Percentiles rank a stretch among this genome's conserved stretches.
Evolutionary conservation across 169 alveolate genomes (phyloP).

Genomic region (Eimeria falciformis): DNA sequence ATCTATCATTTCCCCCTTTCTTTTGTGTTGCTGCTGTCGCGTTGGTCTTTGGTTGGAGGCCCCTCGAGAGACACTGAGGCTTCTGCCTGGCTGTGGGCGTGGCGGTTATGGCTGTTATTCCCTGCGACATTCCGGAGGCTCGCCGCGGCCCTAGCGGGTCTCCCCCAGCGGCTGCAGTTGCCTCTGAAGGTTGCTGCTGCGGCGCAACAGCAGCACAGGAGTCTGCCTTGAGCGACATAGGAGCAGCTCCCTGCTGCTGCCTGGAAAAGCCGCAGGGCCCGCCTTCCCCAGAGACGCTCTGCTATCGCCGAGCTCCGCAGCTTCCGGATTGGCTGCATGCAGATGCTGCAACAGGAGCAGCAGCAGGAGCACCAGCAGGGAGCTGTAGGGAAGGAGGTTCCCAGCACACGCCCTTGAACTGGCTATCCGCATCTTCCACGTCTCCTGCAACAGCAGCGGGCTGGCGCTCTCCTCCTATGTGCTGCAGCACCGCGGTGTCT

Average conservation of each 20-base stretch:
- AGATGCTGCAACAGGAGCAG: conserved; percentile 31
- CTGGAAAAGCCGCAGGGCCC: not conserved
- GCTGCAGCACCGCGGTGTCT: conserved; percentile 71
- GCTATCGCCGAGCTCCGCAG: conserved; percentile 29
- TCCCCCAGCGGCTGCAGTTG: conserved; percentile 12
- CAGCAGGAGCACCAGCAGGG: conserved; percentile 48
- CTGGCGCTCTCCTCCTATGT: conserved; percentile 66
- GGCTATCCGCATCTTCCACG: conserved; percentile 26
- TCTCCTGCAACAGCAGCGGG: conserved; percentile 56
- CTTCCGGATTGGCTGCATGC: conserved; percentile 55
- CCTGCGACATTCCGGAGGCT: not conserved
- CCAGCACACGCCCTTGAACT: conserved; percentile 36
- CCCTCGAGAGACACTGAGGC: too few species aligned
- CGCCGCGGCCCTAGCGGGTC: conserved; percentile 17
- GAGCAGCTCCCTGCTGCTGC: not conserved
- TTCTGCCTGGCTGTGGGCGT: not conserved
- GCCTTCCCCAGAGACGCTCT: not conserved
- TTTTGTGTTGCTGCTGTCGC: too few species aligned
- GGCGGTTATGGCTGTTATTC: not conserved
- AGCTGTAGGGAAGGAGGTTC: too few species aligned
- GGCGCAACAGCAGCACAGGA: not conserved
- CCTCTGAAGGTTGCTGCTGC: conserved; percentile 17
- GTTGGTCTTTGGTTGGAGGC: too few species aligned
- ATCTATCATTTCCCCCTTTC: too few species aligned
- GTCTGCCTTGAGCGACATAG: not conserved